A percentile compares a stretch with the other conserved stretches of the same genome.
These are phyloP conservation scores for Vachellia pachyceras DNA, from an alignment of 306 rosid species.

Conservation along the genomic window DNA sequence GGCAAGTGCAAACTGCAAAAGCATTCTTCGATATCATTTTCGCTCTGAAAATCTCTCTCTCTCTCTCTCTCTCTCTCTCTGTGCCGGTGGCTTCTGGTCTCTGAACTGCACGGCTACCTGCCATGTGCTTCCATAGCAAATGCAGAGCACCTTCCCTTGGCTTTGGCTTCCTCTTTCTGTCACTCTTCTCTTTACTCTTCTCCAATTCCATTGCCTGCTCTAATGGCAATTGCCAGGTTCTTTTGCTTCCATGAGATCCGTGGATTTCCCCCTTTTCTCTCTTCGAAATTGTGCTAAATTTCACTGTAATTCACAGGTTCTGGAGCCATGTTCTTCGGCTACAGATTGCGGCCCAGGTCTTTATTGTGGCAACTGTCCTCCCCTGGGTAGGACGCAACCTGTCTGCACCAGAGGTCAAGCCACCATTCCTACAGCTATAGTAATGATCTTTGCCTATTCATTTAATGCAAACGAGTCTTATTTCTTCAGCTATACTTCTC, in stretches of 20 bases:
- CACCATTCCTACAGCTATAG: conserved; percentile 63
- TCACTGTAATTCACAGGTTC: conserved; percentile 55
- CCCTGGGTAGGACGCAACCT: conserved; percentile 73
- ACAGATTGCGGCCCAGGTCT: conserved; percentile 85
- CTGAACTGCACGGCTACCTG: conserved; percentile 34
- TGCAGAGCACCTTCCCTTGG: conserved; percentile 42
- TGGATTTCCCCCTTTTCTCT: not conserved
- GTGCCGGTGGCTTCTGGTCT: conserved; percentile 28
- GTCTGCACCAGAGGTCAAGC: conserved; percentile 86
- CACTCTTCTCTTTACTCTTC: conserved; percentile 47
- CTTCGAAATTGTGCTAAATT: conserved; percentile 37
- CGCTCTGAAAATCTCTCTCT: conserved; percentile 34
- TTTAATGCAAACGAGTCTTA: conserved; percentile 29
- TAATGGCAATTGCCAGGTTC: conserved; percentile 87
- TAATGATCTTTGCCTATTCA: conserved; percentile 28
- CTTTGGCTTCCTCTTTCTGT: conserved; percentile 35
- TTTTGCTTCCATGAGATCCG: conserved; percentile 43
- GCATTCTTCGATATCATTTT: conserved; percentile 14
- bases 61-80: conserved; percentile 1
- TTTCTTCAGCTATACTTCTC: not conserved
- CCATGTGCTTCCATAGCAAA: conserved; percentile 61
- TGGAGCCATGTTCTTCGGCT: conserved; percentile 68
- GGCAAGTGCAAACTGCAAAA: conserved; percentile 9
- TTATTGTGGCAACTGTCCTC: conserved; percentile 92
- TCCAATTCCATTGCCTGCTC: conserved; percentile 63